phyloP scores from a whole-genome alignment of 495 filamentous ascomycete genomes.

The Neurospora sp. region DNA sequence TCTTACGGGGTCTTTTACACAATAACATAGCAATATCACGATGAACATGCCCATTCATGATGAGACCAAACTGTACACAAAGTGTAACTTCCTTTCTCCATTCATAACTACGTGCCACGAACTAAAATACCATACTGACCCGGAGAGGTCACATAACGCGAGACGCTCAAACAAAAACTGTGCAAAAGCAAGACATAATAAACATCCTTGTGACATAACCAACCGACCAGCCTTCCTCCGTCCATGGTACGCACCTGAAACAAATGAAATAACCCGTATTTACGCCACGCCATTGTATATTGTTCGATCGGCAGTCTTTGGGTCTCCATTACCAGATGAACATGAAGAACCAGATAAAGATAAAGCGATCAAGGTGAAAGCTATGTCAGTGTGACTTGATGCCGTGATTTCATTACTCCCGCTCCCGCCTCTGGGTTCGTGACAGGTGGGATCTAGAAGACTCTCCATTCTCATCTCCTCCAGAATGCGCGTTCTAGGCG shows the following conservation, averaged over 20 bases:
- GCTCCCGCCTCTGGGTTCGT: not conserved
- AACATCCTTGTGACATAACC: not conserved
- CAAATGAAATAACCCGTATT: not conserved
- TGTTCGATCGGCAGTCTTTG: not conserved
- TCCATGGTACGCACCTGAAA: not conserved
- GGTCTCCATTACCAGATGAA: not conserved
- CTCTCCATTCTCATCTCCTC: not conserved
- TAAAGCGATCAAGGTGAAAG: not conserved
- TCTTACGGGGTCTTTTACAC: not conserved
- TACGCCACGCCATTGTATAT: not conserved
- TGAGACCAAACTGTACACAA: too few relatives aligned
- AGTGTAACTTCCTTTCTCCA: too few relatives aligned
- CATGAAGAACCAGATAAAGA: not conserved
- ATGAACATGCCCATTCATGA: not conserved
- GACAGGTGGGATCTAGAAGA: not conserved
- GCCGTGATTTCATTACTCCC: not conserved
- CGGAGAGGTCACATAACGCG: not conserved
- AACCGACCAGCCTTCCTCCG: not conserved
- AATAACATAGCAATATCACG: not conserved
- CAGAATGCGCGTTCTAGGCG: slow-evolving; percentile 13
- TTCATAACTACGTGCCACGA: not conserved
- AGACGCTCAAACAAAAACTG: not conserved
- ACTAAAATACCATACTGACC: not conserved
- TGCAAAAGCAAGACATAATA: not conserved
- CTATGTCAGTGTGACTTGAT: not conserved